Conservation (phyloP, 192 early-diverging fungal species). For the Nowakowskiella sp. region DNA sequence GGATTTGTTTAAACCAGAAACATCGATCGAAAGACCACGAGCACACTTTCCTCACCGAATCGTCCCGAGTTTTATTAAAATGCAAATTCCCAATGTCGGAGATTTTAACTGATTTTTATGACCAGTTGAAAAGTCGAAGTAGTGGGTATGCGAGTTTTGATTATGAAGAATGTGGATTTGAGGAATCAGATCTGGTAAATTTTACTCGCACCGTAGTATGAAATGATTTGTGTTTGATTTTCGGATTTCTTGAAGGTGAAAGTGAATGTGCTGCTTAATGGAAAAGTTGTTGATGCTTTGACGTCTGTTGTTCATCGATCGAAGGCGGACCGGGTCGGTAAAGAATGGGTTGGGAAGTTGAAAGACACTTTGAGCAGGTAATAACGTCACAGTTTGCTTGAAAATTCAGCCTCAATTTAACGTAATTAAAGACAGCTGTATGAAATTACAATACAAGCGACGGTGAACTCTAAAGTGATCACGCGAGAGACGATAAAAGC, state of each 20-base stretch:
- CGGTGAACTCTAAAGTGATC: slow-evolving; percentile 74
- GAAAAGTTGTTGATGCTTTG: slow-evolving; percentile 86
- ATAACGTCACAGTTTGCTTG: slow-evolving; percentile 1
- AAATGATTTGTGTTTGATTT: slow-evolving; percentile 9
- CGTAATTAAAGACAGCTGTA: slow-evolving; percentile 70
- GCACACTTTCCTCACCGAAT: slow-evolving; percentile 79
- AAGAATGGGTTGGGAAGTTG: slow-evolving; percentile 74
- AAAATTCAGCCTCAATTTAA: slow-evolving; percentile 1
- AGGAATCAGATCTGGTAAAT: slow-evolving; percentile 76
- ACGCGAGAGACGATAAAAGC: slow-evolving; percentile 81
- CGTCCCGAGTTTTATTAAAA: slow-evolving; percentile 59
- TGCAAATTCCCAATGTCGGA: slow-evolving; percentile 86
- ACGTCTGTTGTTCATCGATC: slow-evolving; percentile 78
- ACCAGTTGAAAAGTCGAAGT: slow-evolving; percentile 83
- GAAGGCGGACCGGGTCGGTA: slow-evolving; percentile 59
- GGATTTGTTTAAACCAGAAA: slow-evolving; percentile 26
- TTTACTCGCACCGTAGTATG: slow-evolving; percentile 39
- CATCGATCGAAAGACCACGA: slow-evolving; percentile 80
- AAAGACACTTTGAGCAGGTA: slow-evolving; percentile 65
- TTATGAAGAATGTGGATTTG: slow-evolving; percentile 90
- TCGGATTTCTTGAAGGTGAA: slow-evolving; percentile 19
- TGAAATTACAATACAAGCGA: slow-evolving; percentile 89
- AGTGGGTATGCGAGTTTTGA: slow-evolving; percentile 91
- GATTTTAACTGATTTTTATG: slow-evolving; percentile 92
- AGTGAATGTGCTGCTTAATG: slow-evolving; percentile 85